Base-by-base conservation (phyloP, 164 flowering plant species). In the Akebia trifoliata region DNA sequence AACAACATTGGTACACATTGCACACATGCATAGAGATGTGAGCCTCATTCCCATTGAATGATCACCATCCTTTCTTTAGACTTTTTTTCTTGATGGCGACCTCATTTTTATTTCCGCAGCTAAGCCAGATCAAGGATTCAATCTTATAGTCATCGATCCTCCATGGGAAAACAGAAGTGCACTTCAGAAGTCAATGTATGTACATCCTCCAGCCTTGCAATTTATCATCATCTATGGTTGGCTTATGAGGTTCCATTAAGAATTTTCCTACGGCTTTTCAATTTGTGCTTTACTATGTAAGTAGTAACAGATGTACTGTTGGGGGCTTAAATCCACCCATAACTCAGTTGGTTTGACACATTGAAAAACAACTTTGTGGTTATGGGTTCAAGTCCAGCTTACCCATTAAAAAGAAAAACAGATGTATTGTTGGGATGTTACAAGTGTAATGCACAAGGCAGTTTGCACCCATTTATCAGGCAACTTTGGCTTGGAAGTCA, bases 81-180 rank as follows among this genome's bases (percentile, higher is more conserved):
- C n/a, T n/a, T n/a, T n/a, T n/a, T n/a, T n/a, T n/a, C n/a, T n/a
- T n/a, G n/a, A n/a, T n/a, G n/a, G n/a, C n/a, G n/a, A n/a, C n/a
- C n/a, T n/a, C n/a, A n/a, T n/a, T n/a, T n/a, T n/a, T n/a, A n/a
- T n/a, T n/a, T n/a, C n/a, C n/a, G 79, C 80, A 87, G 98, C 59
- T 43, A 67, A 71, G 2, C 45, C 80, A 55, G 83, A 69, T 57
- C 25, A 53, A 58, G 96, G 96, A 30, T 93, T 80, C 78, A 84
- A 84, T 69, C 81, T 93, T 34, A 89, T 93, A 42, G 75, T 90
- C 31, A 69, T 90, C 34, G 97, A 93, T 79, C 98, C 98, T 28
- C 98, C 98, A 5, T 93, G 98, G 98, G 98, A 90, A 69, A 93
- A 87, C 66, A 74, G 80, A 75, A 87, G 94, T 71, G 98, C 93